Evolutionary conservation across 257 asterid species (phyloP).

Genomic region (Jasminum sambac): DNA sequence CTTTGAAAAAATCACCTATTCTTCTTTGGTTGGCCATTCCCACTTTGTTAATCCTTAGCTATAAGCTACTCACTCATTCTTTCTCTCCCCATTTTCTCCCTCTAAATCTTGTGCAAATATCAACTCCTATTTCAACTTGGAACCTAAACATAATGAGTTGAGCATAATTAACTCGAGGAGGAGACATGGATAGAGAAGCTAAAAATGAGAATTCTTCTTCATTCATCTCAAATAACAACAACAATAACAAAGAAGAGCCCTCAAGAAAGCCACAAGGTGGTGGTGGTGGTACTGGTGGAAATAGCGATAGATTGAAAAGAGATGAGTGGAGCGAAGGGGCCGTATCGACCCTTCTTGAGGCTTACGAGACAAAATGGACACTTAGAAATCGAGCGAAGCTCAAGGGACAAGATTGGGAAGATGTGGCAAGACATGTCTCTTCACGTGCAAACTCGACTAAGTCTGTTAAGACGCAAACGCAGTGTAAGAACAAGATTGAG

Average conservation of each 20-base stretch:
- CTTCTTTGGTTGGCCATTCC: conserved; percentile 34
- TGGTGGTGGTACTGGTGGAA: conserved; percentile 4
- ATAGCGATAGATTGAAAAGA: conserved; percentile 59
- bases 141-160: conserved; percentile 32
- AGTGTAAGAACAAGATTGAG: conserved; percentile 90
- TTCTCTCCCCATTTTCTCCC: conserved; percentile 33
- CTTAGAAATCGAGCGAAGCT: conserved; percentile 83
- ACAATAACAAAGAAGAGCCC: conserved; percentile 31
- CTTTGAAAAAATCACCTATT: conserved; percentile 47
- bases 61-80: conserved; percentile 31
- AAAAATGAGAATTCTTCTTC: conserved; percentile 42
- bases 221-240: conserved; percentile 41
- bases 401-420: conserved; percentile 94
- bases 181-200: conserved; percentile 57
- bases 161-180: conserved; percentile 7
- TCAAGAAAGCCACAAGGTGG: conserved; percentile 39
- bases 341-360: conserved; percentile 66
- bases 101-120: conserved; percentile 38
- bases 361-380: conserved; percentile 78
- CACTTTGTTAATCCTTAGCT: conserved; percentile 25
- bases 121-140: conserved; percentile 44
- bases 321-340: conserved; percentile 98
- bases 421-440: conserved; percentile 72
- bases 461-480: conserved; percentile 75
- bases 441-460: conserved; percentile 38